Evolutionary conservation across 228 moss, liverwort and hornwort genomes (phyloP).

Genomic region (Sphagnum magellanicum): DNA sequence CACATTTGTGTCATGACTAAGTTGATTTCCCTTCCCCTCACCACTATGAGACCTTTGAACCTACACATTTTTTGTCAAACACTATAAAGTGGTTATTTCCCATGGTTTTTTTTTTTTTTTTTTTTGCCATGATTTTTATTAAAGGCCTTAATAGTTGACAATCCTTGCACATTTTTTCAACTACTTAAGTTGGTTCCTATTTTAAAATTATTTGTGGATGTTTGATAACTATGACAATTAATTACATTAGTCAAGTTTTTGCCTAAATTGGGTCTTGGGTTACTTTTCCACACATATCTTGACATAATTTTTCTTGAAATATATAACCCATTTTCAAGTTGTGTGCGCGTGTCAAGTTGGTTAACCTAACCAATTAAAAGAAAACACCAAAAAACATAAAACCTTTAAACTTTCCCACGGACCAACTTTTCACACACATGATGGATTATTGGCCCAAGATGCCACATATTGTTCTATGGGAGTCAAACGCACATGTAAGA

Average conservation of each 20-base stretch:
- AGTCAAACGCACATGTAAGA: background rate
- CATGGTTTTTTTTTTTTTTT: conserved; percentile 5
- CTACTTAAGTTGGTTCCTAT: no score
- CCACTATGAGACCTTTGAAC: conserved; percentile 25
- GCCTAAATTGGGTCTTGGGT: background rate
- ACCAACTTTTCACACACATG: conserved; percentile 14
- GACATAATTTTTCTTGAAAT: background rate
- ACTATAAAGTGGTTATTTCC: conserved; percentile 23
- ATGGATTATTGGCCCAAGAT: conserved; percentile 12
- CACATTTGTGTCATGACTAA: conserved; percentile 2
- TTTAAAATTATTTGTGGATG: no score
- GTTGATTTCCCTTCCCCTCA: conserved; percentile 15
- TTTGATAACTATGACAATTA: no score
- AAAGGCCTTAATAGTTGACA: background rate
- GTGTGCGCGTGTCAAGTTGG: conserved; percentile 3
- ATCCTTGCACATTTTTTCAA: background rate
- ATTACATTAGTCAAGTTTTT: no score
- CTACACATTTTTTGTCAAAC: conserved; percentile 16
- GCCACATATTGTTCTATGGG: background rate
- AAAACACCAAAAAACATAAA: conserved; percentile 14
- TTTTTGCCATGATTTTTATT: background rate
- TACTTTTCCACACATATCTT: background rate
- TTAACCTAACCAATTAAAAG: conserved; percentile 8
- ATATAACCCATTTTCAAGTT: background rate
- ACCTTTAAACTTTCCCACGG: conserved; percentile 9